phyloP scores from a whole-genome alignment of 352 stramenopile genomes.

The Globisporangium sylvaticum region DNA sequence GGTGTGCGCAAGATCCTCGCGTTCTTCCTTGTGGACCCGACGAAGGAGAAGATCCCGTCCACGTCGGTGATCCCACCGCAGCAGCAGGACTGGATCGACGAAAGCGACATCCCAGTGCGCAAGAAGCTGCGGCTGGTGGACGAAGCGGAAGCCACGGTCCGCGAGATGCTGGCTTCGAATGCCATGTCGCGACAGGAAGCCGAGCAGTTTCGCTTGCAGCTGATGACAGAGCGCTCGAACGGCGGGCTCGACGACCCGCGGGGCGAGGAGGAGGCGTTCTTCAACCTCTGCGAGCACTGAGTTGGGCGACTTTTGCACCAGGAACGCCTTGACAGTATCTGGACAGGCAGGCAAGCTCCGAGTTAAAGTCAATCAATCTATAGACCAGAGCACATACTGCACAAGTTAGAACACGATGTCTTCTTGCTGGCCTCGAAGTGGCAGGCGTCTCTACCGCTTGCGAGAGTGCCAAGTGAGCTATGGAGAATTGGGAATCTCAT shows the following conservation, averaged over 20 bases:
- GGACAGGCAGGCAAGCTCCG: too few species aligned
- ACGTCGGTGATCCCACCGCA: conserved; percentile 35
- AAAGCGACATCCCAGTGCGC: neutral
- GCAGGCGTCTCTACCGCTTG: neutral
- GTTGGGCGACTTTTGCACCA: too few species aligned
- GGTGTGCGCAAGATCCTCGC: conserved; percentile 41
- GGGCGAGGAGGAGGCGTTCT: neutral
- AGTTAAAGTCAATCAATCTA: too few species aligned
- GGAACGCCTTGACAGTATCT: too few species aligned
- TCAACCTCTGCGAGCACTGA: conserved; percentile 14
- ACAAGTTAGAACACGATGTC: too few species aligned
- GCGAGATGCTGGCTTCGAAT: conserved; percentile 14
- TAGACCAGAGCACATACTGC: too few species aligned
- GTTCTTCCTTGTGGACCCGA: conserved; percentile 45
- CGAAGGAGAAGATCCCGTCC: conserved; percentile 21
- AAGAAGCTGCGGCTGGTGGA: conserved; percentile 16
- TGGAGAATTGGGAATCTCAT: neutral
- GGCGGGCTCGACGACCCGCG: neutral
- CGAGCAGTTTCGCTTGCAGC: conserved; percentile 16
- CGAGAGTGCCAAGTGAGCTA: too few species aligned
- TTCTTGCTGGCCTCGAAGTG: neutral
- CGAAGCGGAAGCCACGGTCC: conserved; percentile 12
- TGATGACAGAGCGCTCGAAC: conserved; percentile 26
- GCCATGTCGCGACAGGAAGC: conserved; percentile 22
- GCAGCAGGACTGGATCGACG: conserved; percentile 29